Evolutionary conservation across 805 yeast species (phyloP).

Genomic region (Saturnispora zaruensis): DNA sequence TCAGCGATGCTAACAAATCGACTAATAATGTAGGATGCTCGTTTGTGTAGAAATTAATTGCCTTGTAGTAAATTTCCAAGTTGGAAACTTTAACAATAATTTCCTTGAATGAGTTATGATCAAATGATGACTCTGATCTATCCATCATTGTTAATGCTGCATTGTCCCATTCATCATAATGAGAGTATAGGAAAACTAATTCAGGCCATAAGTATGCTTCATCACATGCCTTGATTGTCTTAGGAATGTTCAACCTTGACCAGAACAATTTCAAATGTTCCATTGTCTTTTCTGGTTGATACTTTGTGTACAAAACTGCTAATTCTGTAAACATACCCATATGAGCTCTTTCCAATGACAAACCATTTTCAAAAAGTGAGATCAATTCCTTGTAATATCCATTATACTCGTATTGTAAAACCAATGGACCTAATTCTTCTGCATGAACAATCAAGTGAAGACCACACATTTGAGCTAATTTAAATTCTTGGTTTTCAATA

Average conservation of each 20-base stretch:
- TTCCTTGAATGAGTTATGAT: constrained; percentile 90
- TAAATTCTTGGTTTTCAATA: constrained; percentile 88
- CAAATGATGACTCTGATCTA: constrained; percentile 85
- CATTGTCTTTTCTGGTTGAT: constrained; percentile 82
- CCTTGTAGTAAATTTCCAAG: constrained; percentile 94
- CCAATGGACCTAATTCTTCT: constrained; percentile 89
- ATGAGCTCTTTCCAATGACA: constrained; percentile 96
- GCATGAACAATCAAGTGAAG: constrained; percentile 95
- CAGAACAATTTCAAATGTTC: constrained; percentile 96
- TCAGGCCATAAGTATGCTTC: constrained; percentile 94
- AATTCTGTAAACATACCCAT: constrained; percentile 99
- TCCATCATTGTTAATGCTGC: constrained; percentile 97
- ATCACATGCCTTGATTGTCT: constrained; percentile 90
- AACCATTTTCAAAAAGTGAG: constrained; percentile 88
- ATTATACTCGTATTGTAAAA: constrained; percentile 72
- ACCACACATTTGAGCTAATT: constrained; percentile 98
- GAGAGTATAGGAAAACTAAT: constrained; percentile 90
- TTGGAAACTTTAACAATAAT: constrained; percentile 90
- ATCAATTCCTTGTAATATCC: constrained; percentile 91
- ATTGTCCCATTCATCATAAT: constrained; percentile 98
- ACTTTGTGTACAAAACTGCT: constrained; percentile 84
- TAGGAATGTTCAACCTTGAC: constrained; percentile 97
- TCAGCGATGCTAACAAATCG: constrained; percentile 74
- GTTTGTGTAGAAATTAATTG: constrained; percentile 85
- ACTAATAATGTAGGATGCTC: constrained; percentile 88